Conservation (phyloP, 2,329 filamentous ascomycete species). For the Epichloe scottii region DNA sequence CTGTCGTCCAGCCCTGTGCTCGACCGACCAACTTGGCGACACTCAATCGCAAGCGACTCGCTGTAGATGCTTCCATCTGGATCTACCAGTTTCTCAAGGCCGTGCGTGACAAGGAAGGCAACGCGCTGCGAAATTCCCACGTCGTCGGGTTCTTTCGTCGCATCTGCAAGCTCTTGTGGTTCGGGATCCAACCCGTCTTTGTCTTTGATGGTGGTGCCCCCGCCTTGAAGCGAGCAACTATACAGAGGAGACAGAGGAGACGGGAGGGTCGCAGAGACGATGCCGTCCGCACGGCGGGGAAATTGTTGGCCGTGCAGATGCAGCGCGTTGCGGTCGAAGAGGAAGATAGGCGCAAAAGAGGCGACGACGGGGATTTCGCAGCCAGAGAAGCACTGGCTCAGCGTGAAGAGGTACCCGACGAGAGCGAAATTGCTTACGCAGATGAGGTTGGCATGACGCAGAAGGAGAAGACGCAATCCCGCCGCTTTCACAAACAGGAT, state of each 20-base stretch:
- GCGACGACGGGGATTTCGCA: slow-evolving; percentile 31
- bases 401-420: slow-evolving; percentile 55
- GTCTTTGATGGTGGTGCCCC: slow-evolving; percentile 97
- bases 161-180: slow-evolving; percentile 95
- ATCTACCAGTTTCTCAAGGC: slow-evolving; percentile 99
- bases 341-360: slow-evolving; percentile 46
- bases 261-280: slow-evolving; percentile 86
- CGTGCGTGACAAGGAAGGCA: slow-evolving; percentile 95
- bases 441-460: slow-evolving; percentile 77
- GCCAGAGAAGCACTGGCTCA: slow-evolving; percentile 28
- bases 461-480: slow-evolving; percentile 59
- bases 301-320: slow-evolving; percentile 87
- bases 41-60: slow-evolving; percentile 88
- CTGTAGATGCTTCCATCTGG: slow-evolving; percentile 97
- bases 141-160: slow-evolving; percentile 96
- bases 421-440: slow-evolving; percentile 67
- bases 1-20: slow-evolving; percentile 86
- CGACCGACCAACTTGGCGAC: slow-evolving; percentile 93
- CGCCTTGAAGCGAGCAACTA: slow-evolving; percentile 79
- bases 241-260: slow-evolving; percentile 62
- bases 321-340: slow-evolving; percentile 83
- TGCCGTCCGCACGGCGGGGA: slow-evolving; percentile 82
- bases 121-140: slow-evolving; percentile 89
- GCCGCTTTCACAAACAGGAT: slow-evolving; percentile 82
- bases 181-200: slow-evolving; percentile 92